Evolutionary conservation across 768 basidiomycete species (phyloP), one percentile per base, ranked within the genome.

Genomic region (Tricholoma furcatifolium): DNA sequence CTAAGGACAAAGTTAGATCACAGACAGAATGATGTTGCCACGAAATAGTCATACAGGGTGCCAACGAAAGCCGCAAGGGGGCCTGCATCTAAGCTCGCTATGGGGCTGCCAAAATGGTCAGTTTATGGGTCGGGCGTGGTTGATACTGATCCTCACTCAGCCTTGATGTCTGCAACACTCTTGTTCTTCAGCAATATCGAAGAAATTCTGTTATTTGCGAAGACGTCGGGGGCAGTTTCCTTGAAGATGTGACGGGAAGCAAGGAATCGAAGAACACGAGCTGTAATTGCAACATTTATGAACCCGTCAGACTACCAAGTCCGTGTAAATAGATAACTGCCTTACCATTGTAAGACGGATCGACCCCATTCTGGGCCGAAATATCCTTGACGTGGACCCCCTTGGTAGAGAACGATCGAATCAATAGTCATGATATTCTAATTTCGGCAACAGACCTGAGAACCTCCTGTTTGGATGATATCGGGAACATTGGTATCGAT

Each of bases 371-470:
- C 17, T 56, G 47, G 14, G 64, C 60, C 2, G 71, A 65, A n/a
- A 74, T 72, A 14, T 71, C 67, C 14, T 66, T 61, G 6, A 67
- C 66, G 36, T 74, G 69, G 17, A 70, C 58, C 6, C 70, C 71
- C 65, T 68, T 5, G 24, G 31, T 18, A 36, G 31, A 21, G 23
- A 18, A 23, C 21, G 31, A 51, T 12, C 27, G 27, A 31, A 15
- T 17, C 40, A 60, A 62, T 35, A 7, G 15, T 2, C 11, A 4
- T 12, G 49, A 62, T 47, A 39, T 17, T 15, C n/a, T n/a, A 38
- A 17, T 15, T n/a, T 27, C 3, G n/a, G 10, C n/a, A n/a, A 34
- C 55, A 17, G 6, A 56, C 54, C 27, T 55, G 36, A 2, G 61
- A 58, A 6, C 72, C 70, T 15, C 66, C 68, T 27, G 63, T 67